Evolutionary conservation across 108 stramenopile genomes (phyloP).

Genomic region (Skeletonema potamos): DNA sequence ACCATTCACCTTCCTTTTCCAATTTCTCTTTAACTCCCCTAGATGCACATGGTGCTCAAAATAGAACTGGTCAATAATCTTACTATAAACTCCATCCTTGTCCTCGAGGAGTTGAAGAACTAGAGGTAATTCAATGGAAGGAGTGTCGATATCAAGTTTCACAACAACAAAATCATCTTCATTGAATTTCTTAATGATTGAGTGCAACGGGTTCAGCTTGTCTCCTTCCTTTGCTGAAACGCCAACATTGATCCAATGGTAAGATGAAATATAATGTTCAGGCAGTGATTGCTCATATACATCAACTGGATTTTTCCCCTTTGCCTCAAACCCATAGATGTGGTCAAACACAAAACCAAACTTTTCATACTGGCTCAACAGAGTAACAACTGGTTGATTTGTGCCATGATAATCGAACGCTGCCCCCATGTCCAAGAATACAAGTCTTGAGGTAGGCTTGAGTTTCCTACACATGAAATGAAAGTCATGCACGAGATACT

Average conservation of each 20-base stretch:
- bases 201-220: constrained; percentile 54
- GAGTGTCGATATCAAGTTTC: constrained; percentile 67
- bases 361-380: constrained; percentile 42
- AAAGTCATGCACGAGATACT: constrained; percentile 75
- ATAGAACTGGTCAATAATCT: constrained; percentile 74
- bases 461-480: constrained; percentile 57
- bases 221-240: constrained; percentile 21
- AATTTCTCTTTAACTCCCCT: constrained; percentile 34
- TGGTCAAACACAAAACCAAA: constrained; percentile 77
- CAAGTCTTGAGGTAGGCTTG: constrained; percentile 30
- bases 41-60: constrained; percentile 72
- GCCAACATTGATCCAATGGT: constrained; percentile 68
- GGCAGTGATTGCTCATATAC: constrained; percentile 39
- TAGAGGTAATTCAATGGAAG: constrained; percentile 34
- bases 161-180: constrained; percentile 32
- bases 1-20: constrained; percentile 53
- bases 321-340: constrained; percentile 61
- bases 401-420: constrained; percentile 50
- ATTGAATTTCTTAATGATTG: constrained; percentile 33
- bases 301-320: constrained; percentile 21
- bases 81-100: neutral
- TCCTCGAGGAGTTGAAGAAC: constrained; percentile 26
- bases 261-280: constrained; percentile 29
- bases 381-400: constrained; percentile 22
- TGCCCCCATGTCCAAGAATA: constrained; percentile 76